Base-by-base conservation (phyloP, 1,139 yeast genomes). In the Keqinozyma sinolaborantium region DNA sequence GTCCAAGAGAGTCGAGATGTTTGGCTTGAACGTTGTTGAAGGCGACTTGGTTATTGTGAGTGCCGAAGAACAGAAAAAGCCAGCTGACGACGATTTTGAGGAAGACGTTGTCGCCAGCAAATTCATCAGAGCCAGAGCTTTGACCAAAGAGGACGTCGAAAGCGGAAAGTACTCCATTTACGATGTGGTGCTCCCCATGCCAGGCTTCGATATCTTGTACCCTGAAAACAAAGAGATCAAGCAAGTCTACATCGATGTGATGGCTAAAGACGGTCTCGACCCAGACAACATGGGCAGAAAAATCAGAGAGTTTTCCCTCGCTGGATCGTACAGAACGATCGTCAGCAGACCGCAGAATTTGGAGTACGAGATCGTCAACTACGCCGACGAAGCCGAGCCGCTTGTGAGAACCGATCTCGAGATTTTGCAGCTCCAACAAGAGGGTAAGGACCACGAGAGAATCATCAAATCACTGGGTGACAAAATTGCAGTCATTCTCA, bases 121-220 rank as follows among this genome's bases (percentile, higher is more conserved):
- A 16, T 77, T 72, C 38, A 60, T 70, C 14, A 70, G 83, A 37
- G 96, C 94, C 2, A 70, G 79, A 39, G 72, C 82, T 0, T 70
- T 87, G 14, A 83, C 95, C 2, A 70, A 76, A 36, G 88, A 81
- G 41, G 97, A 90, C 42, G 61, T 84, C 15, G 77, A 69, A 14
- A 44, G 65, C 2, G 76, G 77, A 0, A 72, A 71, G 35, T 85
- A 73, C 53, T 59, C 83, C 14, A 83, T 92, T 26, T 82, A 73
- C 48, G 97, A 94, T 56, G 71, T 92, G 24, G 95, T 94, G 2
- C 66, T 94, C 34, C 97, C 99, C 10, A 76, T 95, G 2, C 98
- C 99, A 2, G 99, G 99, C 0, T 87, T 78, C 53, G 97, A 87
- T 51, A 76, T 92, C 16, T 53, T 72, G 14, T 94, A 94, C 50